Evolutionary conservation across 129 eudicot genomes (phyloP).

Genomic region (Saussurea involucrata): DNA sequence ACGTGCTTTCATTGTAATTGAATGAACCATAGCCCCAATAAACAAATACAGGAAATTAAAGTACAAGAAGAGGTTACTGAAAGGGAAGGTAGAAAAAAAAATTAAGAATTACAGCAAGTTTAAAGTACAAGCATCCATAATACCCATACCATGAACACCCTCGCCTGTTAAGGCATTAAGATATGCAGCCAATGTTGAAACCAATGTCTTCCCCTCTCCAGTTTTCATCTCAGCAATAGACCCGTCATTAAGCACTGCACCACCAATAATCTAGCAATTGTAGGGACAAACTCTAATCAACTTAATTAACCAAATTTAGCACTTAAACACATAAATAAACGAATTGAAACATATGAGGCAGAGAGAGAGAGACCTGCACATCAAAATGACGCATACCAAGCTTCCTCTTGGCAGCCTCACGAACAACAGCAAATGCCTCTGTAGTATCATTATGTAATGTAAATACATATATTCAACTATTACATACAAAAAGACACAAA

Average conservation of each 20-base stretch:
- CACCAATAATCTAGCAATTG: conserved; percentile 81
- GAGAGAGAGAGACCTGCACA: conserved; percentile 66
- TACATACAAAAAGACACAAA: conserved; percentile 12
- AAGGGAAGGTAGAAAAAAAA: background rate
- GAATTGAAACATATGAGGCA: background rate
- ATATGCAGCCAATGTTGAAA: conserved; percentile 96
- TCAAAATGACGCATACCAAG: conserved; percentile 99
- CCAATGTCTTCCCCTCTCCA: conserved; percentile 97
- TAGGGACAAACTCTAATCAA: conserved; percentile 9
- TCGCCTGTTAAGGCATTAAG: conserved; percentile 92
- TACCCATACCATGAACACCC: conserved; percentile 89
- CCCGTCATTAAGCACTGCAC: conserved; percentile 97
- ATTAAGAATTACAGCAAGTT: background rate
- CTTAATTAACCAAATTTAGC: background rate
- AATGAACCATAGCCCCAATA: background rate
- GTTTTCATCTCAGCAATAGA: conserved; percentile 98
- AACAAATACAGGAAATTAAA: background rate
- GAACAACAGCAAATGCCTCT: conserved; percentile 99
- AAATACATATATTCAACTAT: background rate
- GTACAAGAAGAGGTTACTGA: background rate
- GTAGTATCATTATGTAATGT: background rate
- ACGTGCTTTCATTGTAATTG: conserved; percentile 4
- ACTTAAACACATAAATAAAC: background rate
- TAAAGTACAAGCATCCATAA: background rate
- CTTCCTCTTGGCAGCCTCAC: conserved; percentile 98